Evolutionary conservation across 257 asterid genomes (phyloP).

Genomic region (Nicotiana undulata): DNA sequence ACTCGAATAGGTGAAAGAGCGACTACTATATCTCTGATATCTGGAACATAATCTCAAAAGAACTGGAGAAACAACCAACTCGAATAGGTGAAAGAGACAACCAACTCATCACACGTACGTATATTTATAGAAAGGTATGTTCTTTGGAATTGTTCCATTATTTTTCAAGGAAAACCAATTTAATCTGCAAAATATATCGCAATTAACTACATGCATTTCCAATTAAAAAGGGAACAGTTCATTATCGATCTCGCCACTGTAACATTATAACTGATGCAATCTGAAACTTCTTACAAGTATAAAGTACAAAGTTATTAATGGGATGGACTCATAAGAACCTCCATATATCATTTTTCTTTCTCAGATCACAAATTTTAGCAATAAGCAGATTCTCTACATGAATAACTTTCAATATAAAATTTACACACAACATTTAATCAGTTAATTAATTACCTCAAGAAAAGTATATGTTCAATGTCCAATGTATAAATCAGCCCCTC

Average conservation of each 20-base stretch:
- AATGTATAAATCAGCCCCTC: conserved; percentile 15
- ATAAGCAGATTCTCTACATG: background rate
- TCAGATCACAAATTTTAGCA: background rate
- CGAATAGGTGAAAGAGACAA: background rate
- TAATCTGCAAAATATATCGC: background rate
- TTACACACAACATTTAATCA: background rate
- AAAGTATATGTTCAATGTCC: background rate
- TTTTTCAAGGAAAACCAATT: background rate
- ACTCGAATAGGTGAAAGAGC: background rate
- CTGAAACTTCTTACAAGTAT: background rate
- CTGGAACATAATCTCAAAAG: background rate
- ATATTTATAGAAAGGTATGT: too few relatives aligned
- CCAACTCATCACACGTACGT: background rate
- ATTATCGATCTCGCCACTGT: background rate
- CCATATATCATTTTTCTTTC: background rate
- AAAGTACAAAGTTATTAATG: background rate
- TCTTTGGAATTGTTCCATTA: background rate
- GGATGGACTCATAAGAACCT: background rate
- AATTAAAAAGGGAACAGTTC: background rate
- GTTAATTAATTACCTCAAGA: background rate
- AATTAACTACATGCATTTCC: background rate
- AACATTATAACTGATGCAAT: background rate
- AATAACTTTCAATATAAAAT: background rate
- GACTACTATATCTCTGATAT: background rate
- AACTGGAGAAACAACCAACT: background rate